These are phyloP conservation scores for Oenanthe javanica DNA, from an alignment of 140 eudicot species.

Conservation along the genomic window DNA sequence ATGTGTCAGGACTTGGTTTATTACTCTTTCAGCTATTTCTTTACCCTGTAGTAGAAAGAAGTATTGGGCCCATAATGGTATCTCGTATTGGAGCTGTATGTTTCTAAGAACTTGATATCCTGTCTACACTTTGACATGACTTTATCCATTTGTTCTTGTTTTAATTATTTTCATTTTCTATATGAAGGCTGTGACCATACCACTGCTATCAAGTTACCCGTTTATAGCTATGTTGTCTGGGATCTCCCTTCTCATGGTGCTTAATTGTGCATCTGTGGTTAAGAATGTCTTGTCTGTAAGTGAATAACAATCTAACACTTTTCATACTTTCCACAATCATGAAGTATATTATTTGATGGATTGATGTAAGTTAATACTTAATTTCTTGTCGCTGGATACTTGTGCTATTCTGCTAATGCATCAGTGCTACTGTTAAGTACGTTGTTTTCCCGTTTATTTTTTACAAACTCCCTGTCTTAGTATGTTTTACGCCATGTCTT, in stretches of 20 bases:
- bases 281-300: slow-evolving; percentile 44
- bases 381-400: neutral
- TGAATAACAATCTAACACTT: slow-evolving; percentile 2
- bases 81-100: slow-evolving; percentile 45
- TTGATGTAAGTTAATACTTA: neutral
- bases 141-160: neutral
- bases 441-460: neutral
- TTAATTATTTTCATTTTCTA: neutral
- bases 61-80: slow-evolving; percentile 29
- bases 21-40: slow-evolving; percentile 36
- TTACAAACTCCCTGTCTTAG: neutral
- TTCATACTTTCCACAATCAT: neutral
- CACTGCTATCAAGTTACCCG: slow-evolving; percentile 38
- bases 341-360: neutral
- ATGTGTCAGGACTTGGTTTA: slow-evolving; percentile 36
- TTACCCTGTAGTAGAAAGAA: slow-evolving; percentile 32
- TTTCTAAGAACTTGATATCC: neutral
- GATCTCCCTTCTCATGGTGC: slow-evolving; percentile 22
- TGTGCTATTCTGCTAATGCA: slow-evolving; percentile 1
- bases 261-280: slow-evolving; percentile 36
- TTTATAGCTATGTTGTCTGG: slow-evolving; percentile 39
- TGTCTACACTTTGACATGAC: neutral
- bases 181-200: slow-evolving; percentile 35
- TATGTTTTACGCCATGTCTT: neutral
- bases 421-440: neutral